A percentile compares a stretch with the other conserved stretches of the same genome.
These are phyloP conservation scores for Rhodotorula babjevae DNA, from an alignment of 768 basidiomycete genomes.

Conservation along the genomic window DNA sequence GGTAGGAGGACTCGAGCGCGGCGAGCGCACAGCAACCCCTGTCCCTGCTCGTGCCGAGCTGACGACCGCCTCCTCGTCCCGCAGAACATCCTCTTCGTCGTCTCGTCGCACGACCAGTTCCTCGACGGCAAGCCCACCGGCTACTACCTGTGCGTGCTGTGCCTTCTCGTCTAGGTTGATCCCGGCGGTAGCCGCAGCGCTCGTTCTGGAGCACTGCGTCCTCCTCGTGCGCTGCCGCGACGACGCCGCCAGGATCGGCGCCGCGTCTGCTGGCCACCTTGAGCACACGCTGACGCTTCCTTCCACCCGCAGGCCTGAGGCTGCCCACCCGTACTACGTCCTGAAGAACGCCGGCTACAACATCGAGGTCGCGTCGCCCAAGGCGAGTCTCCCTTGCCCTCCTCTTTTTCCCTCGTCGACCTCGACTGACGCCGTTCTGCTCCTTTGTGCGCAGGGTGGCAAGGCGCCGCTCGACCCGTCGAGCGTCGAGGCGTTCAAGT, in stretches of 20 bases:
- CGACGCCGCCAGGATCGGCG: too few species aligned
- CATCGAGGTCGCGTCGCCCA: slow-evolving; percentile 61
- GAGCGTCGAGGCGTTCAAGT: slow-evolving; percentile 54
- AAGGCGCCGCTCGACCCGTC: slow-evolving; percentile 65
- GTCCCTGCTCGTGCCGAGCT: too few species aligned
- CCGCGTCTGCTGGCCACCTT: too few species aligned
- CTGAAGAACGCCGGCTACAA: slow-evolving; percentile 49
- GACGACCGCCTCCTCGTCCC: background rate
- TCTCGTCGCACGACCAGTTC: slow-evolving; percentile 62
- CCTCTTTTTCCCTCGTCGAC: background rate
- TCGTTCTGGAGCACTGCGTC: too few species aligned
- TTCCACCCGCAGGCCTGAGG: slow-evolving; percentile 36
- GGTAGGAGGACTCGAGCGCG: too few species aligned
- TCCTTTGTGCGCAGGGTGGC: slow-evolving; percentile 50
- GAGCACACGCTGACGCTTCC: background rate
- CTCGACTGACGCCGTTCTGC: background rate
- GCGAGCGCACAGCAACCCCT: too few species aligned
- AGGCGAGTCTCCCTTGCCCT: background rate
- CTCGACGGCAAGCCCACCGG: slow-evolving; percentile 44
- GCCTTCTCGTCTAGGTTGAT: too few species aligned
- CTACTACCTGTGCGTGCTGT: background rate
- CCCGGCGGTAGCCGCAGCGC: too few species aligned
- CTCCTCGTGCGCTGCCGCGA: too few species aligned
- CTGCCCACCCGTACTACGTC: slow-evolving; percentile 66
- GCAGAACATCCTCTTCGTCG: slow-evolving; percentile 60